phyloP scores from a whole-genome alignment of 805 yeast species.

The Pichia occidentalis region DNA sequence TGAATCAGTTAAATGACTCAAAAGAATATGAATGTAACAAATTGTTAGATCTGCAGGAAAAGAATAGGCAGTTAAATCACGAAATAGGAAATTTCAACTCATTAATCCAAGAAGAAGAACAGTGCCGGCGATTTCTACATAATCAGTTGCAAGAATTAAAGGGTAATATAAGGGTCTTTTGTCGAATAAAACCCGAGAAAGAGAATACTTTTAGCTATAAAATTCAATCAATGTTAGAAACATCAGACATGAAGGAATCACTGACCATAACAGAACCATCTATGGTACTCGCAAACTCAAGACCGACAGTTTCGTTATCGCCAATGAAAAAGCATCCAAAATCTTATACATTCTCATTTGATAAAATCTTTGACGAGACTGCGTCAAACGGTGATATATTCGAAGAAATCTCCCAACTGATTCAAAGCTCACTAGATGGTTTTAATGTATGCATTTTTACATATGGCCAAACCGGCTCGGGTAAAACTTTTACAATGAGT shows the following conservation, averaged over 20 bases:
- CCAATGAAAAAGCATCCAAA: slow-evolving; percentile 15
- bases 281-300: background rate
- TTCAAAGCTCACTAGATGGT: slow-evolving; percentile 85
- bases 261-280: slow-evolving; percentile 24
- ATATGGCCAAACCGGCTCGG: slow-evolving; percentile 96
- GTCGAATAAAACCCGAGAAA: slow-evolving; percentile 66
- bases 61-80: slow-evolving; percentile 21
- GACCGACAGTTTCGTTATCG: slow-evolving; percentile 3
- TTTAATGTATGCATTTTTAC: slow-evolving; percentile 90
- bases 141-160: slow-evolving; percentile 75
- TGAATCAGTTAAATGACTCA: slow-evolving; percentile 8
- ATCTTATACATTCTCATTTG: slow-evolving; percentile 54
- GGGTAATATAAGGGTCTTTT: slow-evolving; percentile 88
- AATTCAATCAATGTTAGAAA: slow-evolving; percentile 14
- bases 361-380: slow-evolving; percentile 58
- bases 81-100: slow-evolving; percentile 24
- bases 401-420: slow-evolving; percentile 77
- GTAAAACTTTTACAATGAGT: slow-evolving; percentile 91
- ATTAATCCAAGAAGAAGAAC: slow-evolving; percentile 26
- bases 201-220: slow-evolving; percentile 12
- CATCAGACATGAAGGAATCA: slow-evolving; percentile 24
- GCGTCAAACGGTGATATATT: slow-evolving; percentile 60
- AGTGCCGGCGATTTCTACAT: slow-evolving; percentile 53
- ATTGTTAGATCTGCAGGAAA: slow-evolving; percentile 5
- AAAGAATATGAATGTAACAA: slow-evolving; percentile 11